These are phyloP conservation scores for Aspergillus funiculosus DNA, from an alignment of 495 filamentous ascomycete species.

Conservation along the genomic window DNA sequence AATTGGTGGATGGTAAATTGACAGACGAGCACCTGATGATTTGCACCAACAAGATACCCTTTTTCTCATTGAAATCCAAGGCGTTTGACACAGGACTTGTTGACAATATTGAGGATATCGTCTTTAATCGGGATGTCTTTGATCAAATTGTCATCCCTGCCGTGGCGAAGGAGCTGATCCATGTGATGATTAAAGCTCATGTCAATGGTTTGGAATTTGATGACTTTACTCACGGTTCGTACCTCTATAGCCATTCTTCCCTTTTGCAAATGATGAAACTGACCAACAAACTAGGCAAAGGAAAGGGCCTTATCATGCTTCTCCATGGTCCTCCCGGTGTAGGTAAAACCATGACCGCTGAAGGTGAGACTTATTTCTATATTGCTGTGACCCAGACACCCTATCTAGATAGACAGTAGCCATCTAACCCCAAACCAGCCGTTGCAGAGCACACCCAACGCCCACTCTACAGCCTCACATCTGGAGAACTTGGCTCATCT, in stretches of 20 bases:
- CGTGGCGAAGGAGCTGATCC: conserved; percentile 23
- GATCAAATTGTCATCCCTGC: conserved; percentile 46
- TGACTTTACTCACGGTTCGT: too few relatives aligned
- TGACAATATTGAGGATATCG: conserved; percentile 35
- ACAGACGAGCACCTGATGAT: conserved; percentile 18
- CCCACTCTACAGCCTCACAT: conserved; percentile 41
- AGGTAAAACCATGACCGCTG: conserved; percentile 41
- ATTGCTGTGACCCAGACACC: too few relatives aligned
- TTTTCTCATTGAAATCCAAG: conserved; percentile 32
- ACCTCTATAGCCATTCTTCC: conserved; percentile 29
- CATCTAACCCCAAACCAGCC: too few relatives aligned
- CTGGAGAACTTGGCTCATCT: conserved; percentile 50
- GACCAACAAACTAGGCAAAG: conserved; percentile 29
- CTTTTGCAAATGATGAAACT: conserved; percentile 28
- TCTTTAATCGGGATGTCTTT: conserved; percentile 51
- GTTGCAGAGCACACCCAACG: conserved; percentile 29
- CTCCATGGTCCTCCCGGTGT: conserved; percentile 39
- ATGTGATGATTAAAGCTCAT: too few relatives aligned
- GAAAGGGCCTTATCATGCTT: conserved; percentile 34
- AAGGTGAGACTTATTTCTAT: too few relatives aligned
- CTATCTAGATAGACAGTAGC: too few relatives aligned
- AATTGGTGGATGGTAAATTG: too few relatives aligned
- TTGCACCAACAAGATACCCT: conserved; percentile 18
- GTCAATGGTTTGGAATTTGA: too few relatives aligned
- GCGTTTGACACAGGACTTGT: conserved; percentile 40